These are phyloP conservation scores for Kodamaea sagamina DNA, from an alignment of 805 yeast species.

Conservation along the genomic window DNA sequence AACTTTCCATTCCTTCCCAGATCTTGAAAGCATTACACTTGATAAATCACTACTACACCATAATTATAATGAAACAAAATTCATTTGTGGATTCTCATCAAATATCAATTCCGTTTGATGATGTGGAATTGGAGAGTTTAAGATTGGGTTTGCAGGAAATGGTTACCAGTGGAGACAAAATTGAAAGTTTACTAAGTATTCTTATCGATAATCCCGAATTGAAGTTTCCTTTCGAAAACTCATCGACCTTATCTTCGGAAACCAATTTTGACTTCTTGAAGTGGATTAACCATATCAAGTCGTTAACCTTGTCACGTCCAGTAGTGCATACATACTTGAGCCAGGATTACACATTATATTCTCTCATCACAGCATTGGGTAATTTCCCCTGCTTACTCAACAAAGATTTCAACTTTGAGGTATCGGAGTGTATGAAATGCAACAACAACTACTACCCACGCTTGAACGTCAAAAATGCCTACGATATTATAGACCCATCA, in stretches of 20 bases:
- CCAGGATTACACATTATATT: slow-evolving; percentile 18
- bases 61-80: slow-evolving; percentile 10
- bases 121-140: slow-evolving; percentile 21
- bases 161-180: not conserved
- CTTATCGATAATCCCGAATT: slow-evolving; percentile 4
- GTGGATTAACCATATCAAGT: slow-evolving; percentile 1
- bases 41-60: slow-evolving; percentile 21
- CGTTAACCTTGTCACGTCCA: slow-evolving; percentile 2
- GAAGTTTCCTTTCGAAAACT: not conserved
- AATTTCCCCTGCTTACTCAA: slow-evolving; percentile 44
- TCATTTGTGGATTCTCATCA: slow-evolving; percentile 16
- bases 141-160: slow-evolving; percentile 5
- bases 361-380: slow-evolving; percentile 43
- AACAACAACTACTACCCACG: slow-evolving; percentile 19
- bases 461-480: slow-evolving; percentile 14
- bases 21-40: slow-evolving; percentile 26
- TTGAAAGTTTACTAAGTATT: slow-evolving; percentile 4
- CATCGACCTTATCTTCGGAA: not conserved
- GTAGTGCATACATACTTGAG: not conserved
- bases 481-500: slow-evolving; percentile 23
- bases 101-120: slow-evolving; percentile 19
- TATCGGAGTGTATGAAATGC: slow-evolving; percentile 41
- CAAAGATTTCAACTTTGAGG: slow-evolving; percentile 34
- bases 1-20: slow-evolving; percentile 17
- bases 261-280: not conserved